Base-by-base conservation (phyloP, 208 protist genomes). In the Trypanosoma melophagium region DNA sequence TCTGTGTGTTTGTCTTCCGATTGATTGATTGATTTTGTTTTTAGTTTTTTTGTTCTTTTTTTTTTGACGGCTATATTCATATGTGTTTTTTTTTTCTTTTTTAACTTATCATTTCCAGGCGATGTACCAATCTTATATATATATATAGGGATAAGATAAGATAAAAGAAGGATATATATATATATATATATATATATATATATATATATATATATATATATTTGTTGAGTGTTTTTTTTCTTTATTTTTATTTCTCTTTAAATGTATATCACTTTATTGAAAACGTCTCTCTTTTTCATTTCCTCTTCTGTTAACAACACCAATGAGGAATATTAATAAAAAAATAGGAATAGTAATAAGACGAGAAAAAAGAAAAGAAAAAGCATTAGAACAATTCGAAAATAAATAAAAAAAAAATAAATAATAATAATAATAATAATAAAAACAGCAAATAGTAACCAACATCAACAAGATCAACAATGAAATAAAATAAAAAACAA, bases 241-340 rank as follows among this genome's bases (percentile, higher is more conserved):
- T 51, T 50, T 74, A 17, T 60, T 5, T 74, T 50, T 66, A 35
- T 47, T 66, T 40, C 25, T 35, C 21, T 35, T 2, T 69, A 14
- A 24, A 52, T 59, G 31, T 42, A 13, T 56, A 66, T 50, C 17
- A 24, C 12, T 67, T 61, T 44, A 60, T 41, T 59, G n/a, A n/a
- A n/a, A n/a, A n/a, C 50, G 17, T 47, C 12, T 73, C 64, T 66
- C 56, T 71, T 67, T 71, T 67, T 67, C 25, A n/a, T 69, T 55
- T 24, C n/a, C 5, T 21, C 0, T 64, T n/a, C n/a, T n/a, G n/a
- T n/a, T n/a, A n/a, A n/a, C n/a, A n/a, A n/a, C n/a, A n/a, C n/a
- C n/a, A n/a, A n/a, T n/a, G n/a, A n/a, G n/a, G n/a, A n/a, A n/a
- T n/a, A n/a, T n/a, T n/a, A n/a, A n/a, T n/a, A n/a, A n/a, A n/a